Percentiles rank a stretch among this genome's conserved stretches.
phyloP scores from a whole-genome alignment of 2,329 filamentous ascomycete genomes.

The Biscogniauxia sp. region DNA sequence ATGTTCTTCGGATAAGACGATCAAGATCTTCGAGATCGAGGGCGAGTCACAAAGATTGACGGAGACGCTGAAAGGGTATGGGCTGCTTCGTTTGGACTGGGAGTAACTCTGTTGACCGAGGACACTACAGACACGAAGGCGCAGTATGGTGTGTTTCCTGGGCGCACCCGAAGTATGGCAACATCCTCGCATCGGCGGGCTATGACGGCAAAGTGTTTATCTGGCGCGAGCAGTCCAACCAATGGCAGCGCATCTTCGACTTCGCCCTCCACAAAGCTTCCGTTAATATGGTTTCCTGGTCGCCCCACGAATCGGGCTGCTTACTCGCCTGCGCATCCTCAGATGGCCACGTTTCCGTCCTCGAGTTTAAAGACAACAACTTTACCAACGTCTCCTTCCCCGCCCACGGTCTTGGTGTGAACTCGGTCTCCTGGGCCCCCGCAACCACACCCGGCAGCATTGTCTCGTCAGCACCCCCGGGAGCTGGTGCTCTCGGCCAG shows the following conservation, averaged over 20 bases:
- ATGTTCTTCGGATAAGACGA: slow-evolving; percentile 96
- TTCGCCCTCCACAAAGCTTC: slow-evolving; percentile 92
- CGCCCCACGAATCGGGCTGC: slow-evolving; percentile 94
- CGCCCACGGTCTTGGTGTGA: slow-evolving; percentile 91
- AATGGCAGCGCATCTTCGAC: slow-evolving; percentile 87
- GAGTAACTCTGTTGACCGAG: slow-evolving; percentile 17
- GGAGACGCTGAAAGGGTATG: slow-evolving; percentile 91
- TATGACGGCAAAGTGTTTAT: slow-evolving; percentile 99
- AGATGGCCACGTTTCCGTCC: slow-evolving; percentile 87
- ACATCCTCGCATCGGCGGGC: slow-evolving; percentile 90
- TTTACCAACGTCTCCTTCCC: slow-evolving; percentile 89
- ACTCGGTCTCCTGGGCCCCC: slow-evolving; percentile 94
- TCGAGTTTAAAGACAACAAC: slow-evolving; percentile 95
- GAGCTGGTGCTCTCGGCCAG: slow-evolving; percentile 59
- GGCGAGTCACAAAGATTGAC: slow-evolving; percentile 85
- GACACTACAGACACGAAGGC: slow-evolving; percentile 74
- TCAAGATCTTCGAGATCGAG: slow-evolving; percentile 99
- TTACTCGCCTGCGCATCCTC: slow-evolving; percentile 91
- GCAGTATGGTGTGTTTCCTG: slow-evolving; percentile 97
- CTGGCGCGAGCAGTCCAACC: slow-evolving; percentile 82
- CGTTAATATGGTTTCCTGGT: slow-evolving; percentile 96
- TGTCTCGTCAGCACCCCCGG: slow-evolving; percentile 64
- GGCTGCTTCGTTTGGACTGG: slow-evolving; percentile 7
- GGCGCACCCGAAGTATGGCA: slow-evolving; percentile 98
- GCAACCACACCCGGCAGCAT: slow-evolving; percentile 80